Base-by-base conservation (phyloP, 768 basidiomycete genomes). In the Tulasnella calospora region DNA sequence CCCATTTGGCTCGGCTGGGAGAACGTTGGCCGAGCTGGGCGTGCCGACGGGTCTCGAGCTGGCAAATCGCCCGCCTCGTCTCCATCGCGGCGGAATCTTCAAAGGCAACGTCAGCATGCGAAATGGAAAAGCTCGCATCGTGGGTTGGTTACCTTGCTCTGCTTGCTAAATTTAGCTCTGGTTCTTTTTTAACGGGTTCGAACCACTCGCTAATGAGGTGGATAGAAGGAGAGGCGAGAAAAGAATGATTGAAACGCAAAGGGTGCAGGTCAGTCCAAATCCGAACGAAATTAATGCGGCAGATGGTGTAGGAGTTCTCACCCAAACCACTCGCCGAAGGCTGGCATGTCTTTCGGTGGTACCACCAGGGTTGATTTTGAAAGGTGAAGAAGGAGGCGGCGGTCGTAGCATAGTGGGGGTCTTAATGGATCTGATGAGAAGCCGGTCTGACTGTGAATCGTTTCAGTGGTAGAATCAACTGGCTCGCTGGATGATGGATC, bases 1-100 rank as follows among this genome's bases (percentile, higher is more conserved):
- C 94, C 94, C 94, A 95, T 95, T 85, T 95, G 94, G 46, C 94
- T 93, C 36, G 93, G 92, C 81, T 95, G 94, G 35, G 92, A 89
- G 72, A 92, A 86, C 19, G 89, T 87, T 17, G 92, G 71, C 33
- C 78, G 44, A 9, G 90, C 87, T 35, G 92, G 89, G 78, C 94
- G 88, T 15, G 89, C 82, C 69, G 89, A 84, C 74, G 87, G 84
- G 84, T 90, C 89, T 88, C 41, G 71, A 33, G 61, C 71, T 35
- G 47, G 41, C 46, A 61, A 78, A 19, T 57, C 36, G 21, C 71
- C 71, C 40, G 77, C 88, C 81, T 95, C 94, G 46, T 95, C 94
- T 79, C 86, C 84, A 81, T 95, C 92, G 81, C 92, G 87, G 79
- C 92, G 79, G 71, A 36, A 71, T 38, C 81, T 89, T 85, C 36